Conservation (phyloP, 306 rosid species). For the Cicer pinnatifidum region DNA sequence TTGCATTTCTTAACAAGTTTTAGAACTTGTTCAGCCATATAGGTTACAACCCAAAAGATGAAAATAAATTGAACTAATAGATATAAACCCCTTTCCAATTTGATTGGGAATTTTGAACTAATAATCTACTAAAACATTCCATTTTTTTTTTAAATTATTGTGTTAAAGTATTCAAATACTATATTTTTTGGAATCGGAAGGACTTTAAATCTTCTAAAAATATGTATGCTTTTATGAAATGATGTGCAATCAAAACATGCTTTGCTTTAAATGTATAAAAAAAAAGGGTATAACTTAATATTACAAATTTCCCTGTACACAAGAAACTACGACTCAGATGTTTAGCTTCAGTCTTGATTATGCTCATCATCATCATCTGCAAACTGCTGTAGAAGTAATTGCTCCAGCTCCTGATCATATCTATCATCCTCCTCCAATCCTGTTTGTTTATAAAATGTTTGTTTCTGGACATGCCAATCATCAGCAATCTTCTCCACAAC, state of each 20-base stretch:
- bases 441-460: constrained; percentile 59
- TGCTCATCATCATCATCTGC: constrained; percentile 30
- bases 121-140: no score
- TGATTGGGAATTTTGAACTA: no score
- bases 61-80: no score
- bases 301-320: constrained; percentile 20
- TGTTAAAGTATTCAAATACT: background rate
- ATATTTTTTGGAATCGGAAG: background rate
- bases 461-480: constrained; percentile 65
- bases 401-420: constrained; percentile 52
- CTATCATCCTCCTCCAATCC: constrained; percentile 50
- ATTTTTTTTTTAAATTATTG: no score
- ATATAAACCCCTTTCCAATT: no score
- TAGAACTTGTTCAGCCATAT: no score
- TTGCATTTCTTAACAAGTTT: no score
- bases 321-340: constrained; percentile 23
- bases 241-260: background rate
- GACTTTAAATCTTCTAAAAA: background rate
- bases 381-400: constrained; percentile 44
- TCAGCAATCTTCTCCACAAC: constrained; percentile 57
- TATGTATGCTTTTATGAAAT: background rate
- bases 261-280: background rate
- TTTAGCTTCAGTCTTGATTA: constrained; percentile 20
- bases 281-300: background rate
- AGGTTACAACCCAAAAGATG: no score